phyloP scores from a whole-genome alignment of 164 flowering plant genomes.

The Stephania japonica region DNA sequence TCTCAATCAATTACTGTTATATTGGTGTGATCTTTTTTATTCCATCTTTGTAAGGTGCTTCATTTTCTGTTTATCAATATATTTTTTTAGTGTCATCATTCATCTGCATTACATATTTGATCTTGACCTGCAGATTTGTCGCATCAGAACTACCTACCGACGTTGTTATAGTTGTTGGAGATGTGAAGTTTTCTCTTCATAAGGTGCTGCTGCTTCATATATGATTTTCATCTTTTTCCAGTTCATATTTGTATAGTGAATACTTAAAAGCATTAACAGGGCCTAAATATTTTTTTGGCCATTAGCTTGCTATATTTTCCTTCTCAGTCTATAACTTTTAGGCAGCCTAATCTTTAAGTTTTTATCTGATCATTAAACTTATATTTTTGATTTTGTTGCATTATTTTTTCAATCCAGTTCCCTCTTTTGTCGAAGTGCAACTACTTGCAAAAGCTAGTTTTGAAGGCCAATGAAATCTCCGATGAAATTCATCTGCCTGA shows the following conservation, averaged over 20 bases:
- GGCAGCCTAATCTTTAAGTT: too few species aligned
- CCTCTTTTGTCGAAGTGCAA: slow-evolving; percentile 80
- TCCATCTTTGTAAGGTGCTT: neutral
- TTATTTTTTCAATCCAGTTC: slow-evolving; percentile 44
- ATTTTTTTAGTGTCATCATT: neutral
- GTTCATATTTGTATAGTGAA: neutral
- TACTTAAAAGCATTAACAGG: neutral
- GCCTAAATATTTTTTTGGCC: too few species aligned
- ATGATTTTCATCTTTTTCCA: neutral
- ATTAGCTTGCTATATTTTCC: neutral
- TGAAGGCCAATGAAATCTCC: slow-evolving; percentile 37
- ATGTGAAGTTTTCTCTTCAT: slow-evolving; percentile 62
- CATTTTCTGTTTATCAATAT: neutral
- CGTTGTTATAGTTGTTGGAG: slow-evolving; percentile 48
- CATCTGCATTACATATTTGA: neutral
- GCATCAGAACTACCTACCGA: slow-evolving; percentile 69
- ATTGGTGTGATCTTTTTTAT: neutral
- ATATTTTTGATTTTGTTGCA: neutral
- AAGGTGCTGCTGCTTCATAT: slow-evolving; percentile 44
- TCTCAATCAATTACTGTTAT: neutral
- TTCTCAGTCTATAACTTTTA: neutral
- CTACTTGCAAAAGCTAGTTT: slow-evolving; percentile 56
- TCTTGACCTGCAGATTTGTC: slow-evolving; percentile 48
- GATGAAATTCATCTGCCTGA: slow-evolving; percentile 50
- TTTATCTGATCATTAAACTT: neutral